Evolutionary conservation across 164 flowering plant genomes (phyloP).

Genomic region (Sextonia rubra): DNA sequence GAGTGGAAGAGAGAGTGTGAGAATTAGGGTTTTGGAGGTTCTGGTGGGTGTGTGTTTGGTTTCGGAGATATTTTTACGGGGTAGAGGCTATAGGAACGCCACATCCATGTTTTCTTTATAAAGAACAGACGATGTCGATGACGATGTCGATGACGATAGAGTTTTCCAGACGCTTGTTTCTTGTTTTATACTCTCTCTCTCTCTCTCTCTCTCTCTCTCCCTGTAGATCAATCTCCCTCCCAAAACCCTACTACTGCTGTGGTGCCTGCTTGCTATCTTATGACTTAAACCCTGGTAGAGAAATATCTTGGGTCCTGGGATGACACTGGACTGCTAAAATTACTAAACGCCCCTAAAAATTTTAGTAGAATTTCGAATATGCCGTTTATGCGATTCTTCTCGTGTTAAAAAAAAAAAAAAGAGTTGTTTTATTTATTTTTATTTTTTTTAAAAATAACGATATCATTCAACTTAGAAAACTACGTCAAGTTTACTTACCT

Average conservation of each 20-base stretch:
- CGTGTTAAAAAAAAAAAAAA: no score
- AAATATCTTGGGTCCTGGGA: background rate
- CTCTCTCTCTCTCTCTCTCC: no score
- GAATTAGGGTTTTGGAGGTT: no score
- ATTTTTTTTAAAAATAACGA: no score
- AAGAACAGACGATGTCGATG: no score
- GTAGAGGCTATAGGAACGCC: background rate
- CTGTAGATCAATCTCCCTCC: no score
- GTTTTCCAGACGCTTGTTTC: background rate
- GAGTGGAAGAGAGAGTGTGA: background rate
- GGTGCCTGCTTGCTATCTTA: background rate
- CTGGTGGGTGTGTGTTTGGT: background rate
- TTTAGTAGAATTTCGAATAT: background rate
- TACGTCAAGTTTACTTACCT: no score
- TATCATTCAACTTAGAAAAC: no score
- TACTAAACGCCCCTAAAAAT: no score
- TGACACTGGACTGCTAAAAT: background rate
- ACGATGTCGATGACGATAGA: background rate
- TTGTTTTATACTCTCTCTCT: background rate
- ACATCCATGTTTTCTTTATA: background rate
- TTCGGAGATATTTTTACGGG: background rate
- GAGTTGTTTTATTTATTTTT: no score
- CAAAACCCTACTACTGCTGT: constrained; percentile 3
- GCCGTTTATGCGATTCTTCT: background rate
- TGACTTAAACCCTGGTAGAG: constrained; percentile 5